Base-by-base conservation (phyloP, 2,329 filamentous ascomycete species). In the Phialophora chinensis region DNA sequence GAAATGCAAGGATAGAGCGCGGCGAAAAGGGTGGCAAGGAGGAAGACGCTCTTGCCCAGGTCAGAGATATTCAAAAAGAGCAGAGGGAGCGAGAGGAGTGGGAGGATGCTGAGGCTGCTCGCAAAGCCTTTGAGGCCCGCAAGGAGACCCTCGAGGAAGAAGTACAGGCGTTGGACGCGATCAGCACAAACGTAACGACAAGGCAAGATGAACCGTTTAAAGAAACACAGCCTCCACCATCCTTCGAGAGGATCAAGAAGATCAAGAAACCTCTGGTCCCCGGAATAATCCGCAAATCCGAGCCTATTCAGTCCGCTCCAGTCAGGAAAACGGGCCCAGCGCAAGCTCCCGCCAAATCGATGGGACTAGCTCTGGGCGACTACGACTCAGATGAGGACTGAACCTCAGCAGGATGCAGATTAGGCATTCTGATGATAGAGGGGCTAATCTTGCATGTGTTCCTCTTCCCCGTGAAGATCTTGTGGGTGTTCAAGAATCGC, bases 1-100 rank as follows among this genome's bases (percentile, higher is more conserved):
- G 94, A 70, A 99, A 99, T 80, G 95, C 95, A 7, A 85, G 93
- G 69, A 88, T 95, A 58, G 92, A 96, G 78, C 85, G 91, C 70
- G 90, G 89, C 8, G 88, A 92, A 67, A 83, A 87, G 2, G 88
- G 90, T 60, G 87, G 86, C 10, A 83, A 85, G 17, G 86, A 87
- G 10, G 83, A 83, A 3, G 80, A 88, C 1, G 81, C 78, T 47
- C 71, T 79, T 14, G 82, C 87, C 3, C 87, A 89, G 64, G 86
- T 87, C 23, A 80, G 82, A 31, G 84, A 87, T 5, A 82, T 84
- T 3, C 82, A 87, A 1, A 81, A 84, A 62, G 81, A 84, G 63
- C 88, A 90, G 74, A 82, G 84, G 69, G 84, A 86, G 74, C 81
- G 86, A 69, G 86, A 91, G 72, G 93, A 97, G 69, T 84, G 81